phyloP scores from a whole-genome alignment of 164 flowering plant species.

The Magnolia kwangsiensis region DNA sequence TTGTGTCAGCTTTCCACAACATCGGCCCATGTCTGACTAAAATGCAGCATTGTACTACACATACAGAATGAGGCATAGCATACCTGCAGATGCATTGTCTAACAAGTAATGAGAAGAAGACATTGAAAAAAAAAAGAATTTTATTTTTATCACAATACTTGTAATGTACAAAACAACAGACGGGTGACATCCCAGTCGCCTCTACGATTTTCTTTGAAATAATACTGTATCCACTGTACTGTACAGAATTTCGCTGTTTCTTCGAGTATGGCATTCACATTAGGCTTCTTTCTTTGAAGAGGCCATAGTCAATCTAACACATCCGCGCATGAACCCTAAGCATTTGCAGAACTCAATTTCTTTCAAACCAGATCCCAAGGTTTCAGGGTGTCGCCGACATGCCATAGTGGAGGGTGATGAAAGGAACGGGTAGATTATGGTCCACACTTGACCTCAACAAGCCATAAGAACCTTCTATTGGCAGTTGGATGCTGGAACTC shows the following conservation, averaged over 20 bases:
- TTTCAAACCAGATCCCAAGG: background rate
- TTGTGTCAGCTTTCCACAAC: too few species aligned
- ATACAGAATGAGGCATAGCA: too few species aligned
- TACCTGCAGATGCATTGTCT: too few species aligned
- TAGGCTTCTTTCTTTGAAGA: background rate
- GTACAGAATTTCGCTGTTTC: background rate
- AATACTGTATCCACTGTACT: constrained; percentile 3
- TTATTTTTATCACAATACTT: background rate
- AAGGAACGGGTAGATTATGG: background rate
- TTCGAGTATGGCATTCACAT: background rate
- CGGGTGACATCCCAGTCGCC: background rate
- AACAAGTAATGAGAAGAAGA: background rate
- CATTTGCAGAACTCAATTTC: background rate
- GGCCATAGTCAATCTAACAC: background rate
- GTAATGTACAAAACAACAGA: constrained; percentile 3
- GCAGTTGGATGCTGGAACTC: background rate
- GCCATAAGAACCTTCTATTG: background rate
- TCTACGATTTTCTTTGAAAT: background rate
- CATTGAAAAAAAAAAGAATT: background rate
- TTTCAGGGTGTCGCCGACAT: too few species aligned
- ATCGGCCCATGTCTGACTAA: too few species aligned
- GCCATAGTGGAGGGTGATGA: background rate
- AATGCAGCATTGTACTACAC: too few species aligned
- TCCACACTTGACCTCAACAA: background rate
- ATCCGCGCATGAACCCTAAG: background rate